Conservation (phyloP, 2,329 filamentous ascomycete species). For the Hypoxylon sp. region DNA sequence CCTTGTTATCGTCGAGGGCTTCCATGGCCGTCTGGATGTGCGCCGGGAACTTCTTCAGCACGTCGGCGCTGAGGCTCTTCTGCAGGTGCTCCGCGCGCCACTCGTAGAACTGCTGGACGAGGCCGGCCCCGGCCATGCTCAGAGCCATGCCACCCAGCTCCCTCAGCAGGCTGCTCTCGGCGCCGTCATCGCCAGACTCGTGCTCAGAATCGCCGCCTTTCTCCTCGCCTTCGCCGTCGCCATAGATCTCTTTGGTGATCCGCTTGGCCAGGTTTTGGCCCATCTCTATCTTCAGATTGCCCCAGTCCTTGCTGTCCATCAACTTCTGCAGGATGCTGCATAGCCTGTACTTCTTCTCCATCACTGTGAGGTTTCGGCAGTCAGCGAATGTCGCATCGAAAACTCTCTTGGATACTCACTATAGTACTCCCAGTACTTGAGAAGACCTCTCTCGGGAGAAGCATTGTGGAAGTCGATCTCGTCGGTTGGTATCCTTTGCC, state of each 20-base stretch:
- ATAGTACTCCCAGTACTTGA: slow-evolving; percentile 42
- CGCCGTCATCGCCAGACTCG: slow-evolving; percentile 25
- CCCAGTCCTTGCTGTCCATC: slow-evolving; percentile 34
- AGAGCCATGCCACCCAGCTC: slow-evolving; percentile 32
- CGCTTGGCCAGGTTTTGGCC: slow-evolving; percentile 13
- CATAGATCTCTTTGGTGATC: slow-evolving; percentile 23
- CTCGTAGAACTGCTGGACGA: slow-evolving; percentile 41
- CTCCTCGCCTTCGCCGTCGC: slow-evolving; percentile 27
- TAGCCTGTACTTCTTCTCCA: slow-evolving; percentile 42
- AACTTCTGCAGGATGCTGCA: slow-evolving; percentile 39
- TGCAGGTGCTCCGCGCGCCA: slow-evolving; percentile 40
- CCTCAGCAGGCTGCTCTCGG: slow-evolving; percentile 24
- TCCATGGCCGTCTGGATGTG: slow-evolving; percentile 43
- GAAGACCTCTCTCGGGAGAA: slow-evolving; percentile 41
- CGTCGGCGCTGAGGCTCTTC: slow-evolving; percentile 39
- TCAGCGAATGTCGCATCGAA: not conserved
- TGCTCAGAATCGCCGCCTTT: slow-evolving; percentile 16
- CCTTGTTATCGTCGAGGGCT: slow-evolving; percentile 46
- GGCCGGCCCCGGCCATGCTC: slow-evolving; percentile 32
- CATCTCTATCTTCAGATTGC: slow-evolving; percentile 25
- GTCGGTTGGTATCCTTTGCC: slow-evolving; percentile 41
- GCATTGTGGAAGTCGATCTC: slow-evolving; percentile 47
- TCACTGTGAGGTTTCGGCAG: slow-evolving; percentile 21
- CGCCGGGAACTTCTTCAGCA: slow-evolving; percentile 44
- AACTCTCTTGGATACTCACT: slow-evolving; percentile 14